phyloP scores from a whole-genome alignment of 192 early-diverging fungal species.

The Podila clonocystis region DNA sequence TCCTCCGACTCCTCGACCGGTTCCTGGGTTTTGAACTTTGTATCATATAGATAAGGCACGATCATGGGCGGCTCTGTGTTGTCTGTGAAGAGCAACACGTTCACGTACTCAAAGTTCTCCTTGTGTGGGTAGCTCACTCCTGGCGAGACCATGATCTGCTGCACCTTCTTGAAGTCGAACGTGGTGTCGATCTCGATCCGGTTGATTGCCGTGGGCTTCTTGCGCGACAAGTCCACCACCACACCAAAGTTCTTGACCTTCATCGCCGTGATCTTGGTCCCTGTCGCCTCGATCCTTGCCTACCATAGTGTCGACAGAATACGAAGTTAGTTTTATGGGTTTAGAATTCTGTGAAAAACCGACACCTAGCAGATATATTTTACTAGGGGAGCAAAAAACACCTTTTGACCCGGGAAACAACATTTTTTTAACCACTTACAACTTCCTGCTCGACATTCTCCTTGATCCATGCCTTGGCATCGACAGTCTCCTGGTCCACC shows the following conservation, averaged over 20 bases:
- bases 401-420: not conserved
- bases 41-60: conserved; percentile 63
- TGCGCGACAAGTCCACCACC: conserved; percentile 50
- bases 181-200: conserved; percentile 55
- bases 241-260: conserved; percentile 59
- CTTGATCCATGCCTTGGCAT: conserved; percentile 61
- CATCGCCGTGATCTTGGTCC: conserved; percentile 28
- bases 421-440: conserved; percentile 20
- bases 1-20: conserved; percentile 41
- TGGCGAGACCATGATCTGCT: conserved; percentile 67
- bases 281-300: conserved; percentile 47
- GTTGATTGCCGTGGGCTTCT: conserved; percentile 57
- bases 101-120: conserved; percentile 59
- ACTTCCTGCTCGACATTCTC: conserved; percentile 56
- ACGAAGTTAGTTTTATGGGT: no score
- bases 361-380: no score
- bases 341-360: no score
- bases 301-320: not conserved
- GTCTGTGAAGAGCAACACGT: conserved; percentile 62
- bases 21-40: conserved; percentile 52
- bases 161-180: conserved; percentile 53
- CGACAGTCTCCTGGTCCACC: conserved; percentile 40
- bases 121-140: conserved; percentile 59
- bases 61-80: conserved; percentile 54
- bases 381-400: not conserved